Evolutionary conservation across 2,329 filamentous ascomycete genomes (phyloP).

Genomic region (Plectosphaerella sp.): DNA sequence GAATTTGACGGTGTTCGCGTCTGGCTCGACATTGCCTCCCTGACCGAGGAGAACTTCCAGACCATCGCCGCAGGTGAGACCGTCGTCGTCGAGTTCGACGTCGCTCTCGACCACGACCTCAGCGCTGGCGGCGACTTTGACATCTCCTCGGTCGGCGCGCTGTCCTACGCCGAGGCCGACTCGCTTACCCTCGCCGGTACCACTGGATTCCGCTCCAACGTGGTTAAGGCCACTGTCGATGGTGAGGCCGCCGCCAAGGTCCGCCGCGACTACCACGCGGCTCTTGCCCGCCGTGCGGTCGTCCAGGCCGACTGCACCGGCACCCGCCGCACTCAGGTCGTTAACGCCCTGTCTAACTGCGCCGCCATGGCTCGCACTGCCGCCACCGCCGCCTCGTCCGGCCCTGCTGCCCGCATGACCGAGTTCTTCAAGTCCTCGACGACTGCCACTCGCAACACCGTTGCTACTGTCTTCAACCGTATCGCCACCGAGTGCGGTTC

Average conservation of each 20-base stretch:
- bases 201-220: conserved; percentile 55
- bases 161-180: conserved; percentile 49
- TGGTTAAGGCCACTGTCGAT: conserved; percentile 52
- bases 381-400: neutral
- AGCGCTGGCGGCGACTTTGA: conserved; percentile 48
- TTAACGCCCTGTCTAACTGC: conserved; percentile 50
- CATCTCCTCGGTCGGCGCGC: conserved; percentile 49
- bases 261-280: conserved; percentile 36
- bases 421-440: conserved; percentile 59
- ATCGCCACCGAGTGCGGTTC: conserved; percentile 46
- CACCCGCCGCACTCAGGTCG: conserved; percentile 35
- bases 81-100: conserved; percentile 48
- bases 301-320: conserved; percentile 52
- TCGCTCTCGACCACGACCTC: conserved; percentile 51
- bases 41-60: conserved; percentile 45
- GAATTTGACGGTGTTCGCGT: conserved; percentile 51
- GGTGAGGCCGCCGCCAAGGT: conserved; percentile 47
- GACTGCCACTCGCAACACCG: neutral
- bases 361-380: conserved; percentile 5
- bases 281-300: conserved; percentile 41
- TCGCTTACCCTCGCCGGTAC: conserved; percentile 49
- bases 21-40: conserved; percentile 36
- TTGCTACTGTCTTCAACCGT: neutral
- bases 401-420: conserved; percentile 37
- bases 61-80: conserved; percentile 42